phyloP scores from a whole-genome alignment of 1,284 basidiomycete genomes.

The Moesziomyces parantarcticus region DNA sequence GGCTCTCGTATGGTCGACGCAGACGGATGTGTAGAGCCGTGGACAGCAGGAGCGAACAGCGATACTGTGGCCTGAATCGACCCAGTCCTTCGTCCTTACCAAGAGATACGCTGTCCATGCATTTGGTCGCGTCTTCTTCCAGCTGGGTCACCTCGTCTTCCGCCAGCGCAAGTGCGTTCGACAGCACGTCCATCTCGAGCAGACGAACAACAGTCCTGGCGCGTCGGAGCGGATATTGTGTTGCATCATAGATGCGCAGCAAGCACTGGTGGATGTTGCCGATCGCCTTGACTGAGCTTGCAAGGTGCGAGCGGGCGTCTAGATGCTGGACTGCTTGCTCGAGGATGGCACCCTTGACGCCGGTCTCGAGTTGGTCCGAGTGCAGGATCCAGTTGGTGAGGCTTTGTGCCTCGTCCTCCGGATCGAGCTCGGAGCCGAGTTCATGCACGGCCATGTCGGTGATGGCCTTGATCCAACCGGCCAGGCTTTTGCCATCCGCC shows the following conservation, averaged over 20 bases:
- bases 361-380: neutral
- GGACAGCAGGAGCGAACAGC: slow-evolving; percentile 26
- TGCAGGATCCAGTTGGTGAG: slow-evolving; percentile 18
- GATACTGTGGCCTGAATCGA: slow-evolving; percentile 37
- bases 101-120: slow-evolving; percentile 10
- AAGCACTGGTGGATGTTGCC: slow-evolving; percentile 20
- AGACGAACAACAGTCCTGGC: slow-evolving; percentile 33
- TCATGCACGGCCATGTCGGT: slow-evolving; percentile 49
- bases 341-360: slow-evolving; percentile 37
- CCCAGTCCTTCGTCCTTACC: slow-evolving; percentile 29
- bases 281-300: slow-evolving; percentile 37
- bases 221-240: slow-evolving; percentile 39
- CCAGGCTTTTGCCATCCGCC: slow-evolving; percentile 8
- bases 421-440: slow-evolving; percentile 27
- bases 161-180: slow-evolving; percentile 14
- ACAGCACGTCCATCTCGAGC: slow-evolving; percentile 48
- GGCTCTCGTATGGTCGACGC: slow-evolving; percentile 26
- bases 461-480: slow-evolving; percentile 19
- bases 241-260: slow-evolving; percentile 19
- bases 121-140: slow-evolving; percentile 23
- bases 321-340: slow-evolving; percentile 41
- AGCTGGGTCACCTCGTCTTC: slow-evolving; percentile 13
- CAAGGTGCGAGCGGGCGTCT: slow-evolving; percentile 39
- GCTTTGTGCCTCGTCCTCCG: slow-evolving; percentile 16
- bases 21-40: slow-evolving; percentile 26